Evolutionary conservation across 768 basidiomycete species (phyloP).

Genomic region (Xerocomellus chrysenteron): DNA sequence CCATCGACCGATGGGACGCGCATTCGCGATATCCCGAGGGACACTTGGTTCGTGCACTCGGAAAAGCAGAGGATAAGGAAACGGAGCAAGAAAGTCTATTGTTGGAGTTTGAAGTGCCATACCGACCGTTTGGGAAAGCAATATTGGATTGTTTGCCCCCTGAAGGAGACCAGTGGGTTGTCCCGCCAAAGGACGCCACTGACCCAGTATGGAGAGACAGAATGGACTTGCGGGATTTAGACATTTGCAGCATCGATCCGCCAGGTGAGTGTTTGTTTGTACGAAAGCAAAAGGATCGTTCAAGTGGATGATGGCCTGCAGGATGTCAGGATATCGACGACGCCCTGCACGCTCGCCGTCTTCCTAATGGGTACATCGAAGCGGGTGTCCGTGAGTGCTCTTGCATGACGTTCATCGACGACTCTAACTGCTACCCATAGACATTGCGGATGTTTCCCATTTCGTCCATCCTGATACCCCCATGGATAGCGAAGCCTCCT

Average conservation of each 20-base stretch:
- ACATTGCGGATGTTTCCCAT: constrained; percentile 97
- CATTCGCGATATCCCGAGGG: constrained; percentile 94
- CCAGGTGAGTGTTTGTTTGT: constrained; percentile 53
- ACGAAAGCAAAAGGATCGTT: not conserved
- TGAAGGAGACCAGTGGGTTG: constrained; percentile 91
- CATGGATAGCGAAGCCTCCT: constrained; percentile 96
- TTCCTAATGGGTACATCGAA: constrained; percentile 94
- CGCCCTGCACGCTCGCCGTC: constrained; percentile 82
- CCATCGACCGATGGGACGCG: constrained; percentile 89
- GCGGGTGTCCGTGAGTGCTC: constrained; percentile 90
- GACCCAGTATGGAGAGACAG: constrained; percentile 73
- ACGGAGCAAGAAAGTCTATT: constrained; percentile 93
- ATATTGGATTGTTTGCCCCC: constrained; percentile 87
- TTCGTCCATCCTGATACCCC: constrained; percentile 92
- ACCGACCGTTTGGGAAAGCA: constrained; percentile 94
- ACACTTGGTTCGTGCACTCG: constrained; percentile 91
- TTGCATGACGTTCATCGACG: not conserved
- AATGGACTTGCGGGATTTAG: constrained; percentile 80
- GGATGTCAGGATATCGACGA: constrained; percentile 99
- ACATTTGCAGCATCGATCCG: constrained; percentile 97
- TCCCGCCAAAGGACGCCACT: constrained; percentile 66
- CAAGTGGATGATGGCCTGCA: constrained; percentile 28
- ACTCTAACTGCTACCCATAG: constrained; percentile 39
- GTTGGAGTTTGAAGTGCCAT: constrained; percentile 94
- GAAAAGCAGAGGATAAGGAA: constrained; percentile 90